A percentile compares a stretch with the other conserved stretches of the same genome.
Evolutionary conservation across 2,329 filamentous ascomycete genomes (phyloP).

Genomic region (Drechslerella coelobrocha): DNA sequence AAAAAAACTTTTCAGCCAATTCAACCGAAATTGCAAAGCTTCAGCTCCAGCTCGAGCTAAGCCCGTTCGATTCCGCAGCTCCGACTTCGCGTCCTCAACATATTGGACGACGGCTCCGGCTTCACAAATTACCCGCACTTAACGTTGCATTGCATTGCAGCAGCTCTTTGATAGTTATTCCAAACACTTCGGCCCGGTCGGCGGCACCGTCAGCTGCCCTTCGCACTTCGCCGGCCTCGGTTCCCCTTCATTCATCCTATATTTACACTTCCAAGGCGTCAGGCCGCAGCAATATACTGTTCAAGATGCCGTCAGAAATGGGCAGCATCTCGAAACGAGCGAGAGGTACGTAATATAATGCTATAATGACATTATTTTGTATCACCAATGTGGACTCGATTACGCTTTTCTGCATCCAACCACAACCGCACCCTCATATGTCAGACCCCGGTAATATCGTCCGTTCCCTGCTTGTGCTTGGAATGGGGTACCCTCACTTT

Average conservation of each 20-base stretch:
- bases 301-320: slow-evolving; percentile 21
- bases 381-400: not conserved
- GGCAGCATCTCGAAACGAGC: slow-evolving; percentile 38
- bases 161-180: too few relatives aligned
- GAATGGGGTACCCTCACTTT: too few relatives aligned
- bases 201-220: not conserved
- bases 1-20: not conserved
- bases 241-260: too few relatives aligned
- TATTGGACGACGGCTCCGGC: slow-evolving; percentile 1
- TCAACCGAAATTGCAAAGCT: not conserved
- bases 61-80: not conserved
- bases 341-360: slow-evolving; percentile 39
- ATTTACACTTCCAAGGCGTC: too few relatives aligned
- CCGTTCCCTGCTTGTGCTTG: too few relatives aligned
- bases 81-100: not conserved
- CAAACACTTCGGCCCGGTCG: too few relatives aligned
- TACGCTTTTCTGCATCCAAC: too few relatives aligned
- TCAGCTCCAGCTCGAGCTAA: not conserved
- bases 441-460: too few relatives aligned
- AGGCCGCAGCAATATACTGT: too few relatives aligned
- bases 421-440: too few relatives aligned
- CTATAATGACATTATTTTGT: not conserved
- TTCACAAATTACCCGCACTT: slow-evolving; percentile 1
- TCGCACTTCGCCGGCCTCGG: too few relatives aligned
- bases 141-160: slow-evolving; percentile 5